These are phyloP conservation scores for Penicillium sp. DNA, from an alignment of 2,329 filamentous ascomycete genomes.

Conservation along the genomic window DNA sequence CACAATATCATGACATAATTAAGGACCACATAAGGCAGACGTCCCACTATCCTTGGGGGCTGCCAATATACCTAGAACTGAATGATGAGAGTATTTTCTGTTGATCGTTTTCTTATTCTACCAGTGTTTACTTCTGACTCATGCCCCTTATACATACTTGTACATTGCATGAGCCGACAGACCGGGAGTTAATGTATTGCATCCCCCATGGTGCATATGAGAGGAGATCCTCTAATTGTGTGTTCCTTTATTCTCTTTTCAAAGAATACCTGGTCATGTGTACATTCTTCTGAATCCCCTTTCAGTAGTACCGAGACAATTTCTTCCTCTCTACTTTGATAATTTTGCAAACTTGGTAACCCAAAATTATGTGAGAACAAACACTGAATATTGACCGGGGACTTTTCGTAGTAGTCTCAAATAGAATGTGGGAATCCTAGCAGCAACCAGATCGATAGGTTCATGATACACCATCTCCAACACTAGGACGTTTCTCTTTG, in stretches of 20 bases:
- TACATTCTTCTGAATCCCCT: background rate
- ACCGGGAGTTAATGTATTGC: background rate
- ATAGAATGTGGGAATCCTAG: background rate
- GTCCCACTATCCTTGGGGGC: conserved; percentile 5
- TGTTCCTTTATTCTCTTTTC: background rate
- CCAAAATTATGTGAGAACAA: background rate
- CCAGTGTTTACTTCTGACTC: background rate
- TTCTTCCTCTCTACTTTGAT: background rate
- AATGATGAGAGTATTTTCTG: conserved; percentile 2
- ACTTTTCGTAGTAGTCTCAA: background rate
- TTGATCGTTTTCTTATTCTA: background rate
- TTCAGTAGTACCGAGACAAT: background rate
- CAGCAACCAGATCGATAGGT: background rate
- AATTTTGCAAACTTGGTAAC: background rate
- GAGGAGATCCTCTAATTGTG: too few species aligned
- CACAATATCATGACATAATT: conserved; percentile 12
- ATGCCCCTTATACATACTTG: background rate
- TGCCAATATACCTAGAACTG: background rate
- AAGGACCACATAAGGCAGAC: conserved; percentile 3
- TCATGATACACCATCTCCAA: background rate
- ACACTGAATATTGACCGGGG: too few species aligned
- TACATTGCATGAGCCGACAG: background rate
- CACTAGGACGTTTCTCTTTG: background rate
- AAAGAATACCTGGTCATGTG: background rate
- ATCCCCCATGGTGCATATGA: background rate